Base-by-base conservation (phyloP, 2,329 filamentous ascomycete species). In the Diaporthe helianthi region DNA sequence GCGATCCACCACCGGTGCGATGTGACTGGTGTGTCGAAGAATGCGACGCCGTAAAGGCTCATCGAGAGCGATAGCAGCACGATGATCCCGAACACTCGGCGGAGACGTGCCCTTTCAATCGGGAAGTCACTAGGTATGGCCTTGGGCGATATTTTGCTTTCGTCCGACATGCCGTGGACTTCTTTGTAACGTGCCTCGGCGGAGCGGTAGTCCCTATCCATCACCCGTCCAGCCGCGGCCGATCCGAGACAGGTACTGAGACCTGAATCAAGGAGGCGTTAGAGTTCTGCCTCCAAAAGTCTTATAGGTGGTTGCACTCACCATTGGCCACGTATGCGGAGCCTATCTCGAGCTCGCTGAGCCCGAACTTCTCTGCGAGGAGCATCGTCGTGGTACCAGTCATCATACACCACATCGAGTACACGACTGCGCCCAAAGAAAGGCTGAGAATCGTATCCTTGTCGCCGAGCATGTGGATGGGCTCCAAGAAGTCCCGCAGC, bases 11-110 rank as follows among this genome's bases (percentile, higher is more conserved):
- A 74, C 13, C 49, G 58, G 17, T 41, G 49, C 4, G 69, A 71
- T 9, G 61, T 71, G 0, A 72, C 36, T 1, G 31, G 19, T 19
- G 41, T 19, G 9, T 36, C 10, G 1, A 19, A 19, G 19, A 61
- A 31, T 1, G 36, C 22, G 22, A 46, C 36, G 4, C 79, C 80
- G 64, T 83, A 82, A 10, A 74, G 71, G 9, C 73, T 77, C 0
- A 77, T 77, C 24, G 75, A 74, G 10, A 77, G 65, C 3, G 79
- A 75, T 71, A 84, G 82, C 3, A 80, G 51, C 1, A 73, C 72
- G 5, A 76, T 77, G 69, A 82, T 76, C 77, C 79, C 81, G 44
- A 79, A 80, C 9, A 82, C 75, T 63, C 80, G 77, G 15, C 76
- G 76, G 22, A 84, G 76, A 0, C 81, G 77, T 7, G 79, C 77